These are phyloP conservation scores for Kokia cookei DNA, from an alignment of 441 rosid species.

Conservation along the genomic window DNA sequence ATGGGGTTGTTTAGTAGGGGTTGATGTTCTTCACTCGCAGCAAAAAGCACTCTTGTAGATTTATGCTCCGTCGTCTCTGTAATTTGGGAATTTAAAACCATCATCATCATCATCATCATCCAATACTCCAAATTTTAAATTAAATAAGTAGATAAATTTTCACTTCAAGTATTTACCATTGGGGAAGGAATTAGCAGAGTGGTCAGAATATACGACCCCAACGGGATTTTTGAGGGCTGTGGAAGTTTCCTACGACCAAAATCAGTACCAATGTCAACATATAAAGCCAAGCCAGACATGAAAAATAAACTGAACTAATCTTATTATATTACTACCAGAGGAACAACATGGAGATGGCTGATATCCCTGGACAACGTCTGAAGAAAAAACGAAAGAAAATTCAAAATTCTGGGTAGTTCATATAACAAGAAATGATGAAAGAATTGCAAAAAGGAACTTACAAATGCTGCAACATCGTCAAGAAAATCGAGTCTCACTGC, in stretches of 20 bases:
- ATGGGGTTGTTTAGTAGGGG: slow-evolving; percentile 29
- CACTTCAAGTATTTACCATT: background rate
- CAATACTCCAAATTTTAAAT: background rate
- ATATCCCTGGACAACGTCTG: slow-evolving; percentile 43
- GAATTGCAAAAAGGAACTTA: slow-evolving; percentile 19
- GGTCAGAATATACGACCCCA: slow-evolving; percentile 39
- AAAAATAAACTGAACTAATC: background rate
- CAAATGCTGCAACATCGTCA: slow-evolving; percentile 47
- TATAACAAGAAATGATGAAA: background rate
- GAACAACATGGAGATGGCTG: slow-evolving; percentile 44
- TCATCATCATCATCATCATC: background rate
- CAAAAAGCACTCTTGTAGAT: slow-evolving; percentile 48
- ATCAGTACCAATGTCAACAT: background rate
- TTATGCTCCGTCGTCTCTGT: slow-evolving; percentile 38
- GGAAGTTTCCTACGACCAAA: slow-evolving; percentile 39
- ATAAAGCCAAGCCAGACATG: background rate
- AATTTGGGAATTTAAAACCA: slow-evolving; percentile 14
- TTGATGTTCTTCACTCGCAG: slow-evolving; percentile 29
- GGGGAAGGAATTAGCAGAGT: slow-evolving; percentile 10
- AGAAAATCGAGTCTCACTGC: slow-evolving; percentile 44
- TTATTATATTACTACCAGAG: slow-evolving; percentile 25
- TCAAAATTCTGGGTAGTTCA: background rate
- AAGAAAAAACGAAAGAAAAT: background rate
- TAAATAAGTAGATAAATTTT: background rate
- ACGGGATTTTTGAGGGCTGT: slow-evolving; percentile 36